Evolutionary conservation across 371 early-diverging fungal species (phyloP), one percentile per base, ranked within the genome.

Genomic region (Syncephalastrum racemosum): DNA sequence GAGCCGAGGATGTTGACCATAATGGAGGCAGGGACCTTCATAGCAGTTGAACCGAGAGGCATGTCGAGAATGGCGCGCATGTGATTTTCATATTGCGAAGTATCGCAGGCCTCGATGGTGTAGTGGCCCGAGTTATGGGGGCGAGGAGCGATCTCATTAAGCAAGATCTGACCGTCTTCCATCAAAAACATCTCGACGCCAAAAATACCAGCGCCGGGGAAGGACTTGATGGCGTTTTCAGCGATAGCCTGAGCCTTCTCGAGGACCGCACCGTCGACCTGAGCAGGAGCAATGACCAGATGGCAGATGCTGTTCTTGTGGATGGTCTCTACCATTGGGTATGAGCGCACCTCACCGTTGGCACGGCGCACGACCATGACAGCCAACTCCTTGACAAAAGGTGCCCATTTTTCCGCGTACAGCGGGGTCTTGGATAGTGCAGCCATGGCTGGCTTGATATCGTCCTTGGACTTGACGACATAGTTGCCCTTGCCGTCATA

Each of bases 91-190:
- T 87, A 98, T 71, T 98, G 98, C 15, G 95, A 95, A 5, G 98
- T 97, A 44, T 92, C 79, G 70, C 96, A 96, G 1, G 97, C 97
- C 66, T 98, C 98, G 59, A 93, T 95, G 3, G 98, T 96, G 67
- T 94, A 96, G 69, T 98, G 98, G 53, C 98, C 98, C 19, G 96
- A 96, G 79, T 98, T 98, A 77, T 98, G 98, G 39, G 98, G 97
- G 16, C 98, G 90, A 42, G 98, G 98, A 4, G 98, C 98, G 61
- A 98, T 92, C 70, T 98, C 98, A 70, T 98, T 98, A 64, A 97
- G 71, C 13, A 91, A 68, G 51, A 97, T 87, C 4, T 82, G 67
- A 66, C 94, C 97, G 64, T 90, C 80, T n/a, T 77, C 65, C 75
- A 94, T 81, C 59, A 92, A 75, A 67, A 98, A 98, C 93, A 97